Base-by-base conservation (phyloP, 129 eudicot species). In the Calendula officinalis region DNA sequence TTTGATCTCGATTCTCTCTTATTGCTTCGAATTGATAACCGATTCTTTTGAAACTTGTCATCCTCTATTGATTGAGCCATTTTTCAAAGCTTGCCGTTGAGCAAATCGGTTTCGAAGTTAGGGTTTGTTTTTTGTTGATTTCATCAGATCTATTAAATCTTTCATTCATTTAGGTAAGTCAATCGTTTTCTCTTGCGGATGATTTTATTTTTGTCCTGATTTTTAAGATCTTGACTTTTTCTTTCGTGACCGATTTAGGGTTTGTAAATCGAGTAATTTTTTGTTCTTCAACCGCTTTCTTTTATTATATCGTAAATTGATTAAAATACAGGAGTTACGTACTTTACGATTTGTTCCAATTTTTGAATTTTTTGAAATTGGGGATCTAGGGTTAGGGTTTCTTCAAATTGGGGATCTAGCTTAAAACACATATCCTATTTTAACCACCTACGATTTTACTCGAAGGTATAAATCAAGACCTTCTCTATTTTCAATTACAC, bases 11-110 rank as follows among this genome's bases (percentile, higher is more conserved):
- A 69, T 81, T 73, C 55, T 5, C 39, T 36, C 49, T 40, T 3
- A 8, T 12, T 5, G 14, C 17, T 63, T 48, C 42, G 9, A 49
- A 76, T 72, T 76, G 11, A 32, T n/a, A 14, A 4, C 50, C 16
- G 54, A 72, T 73, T 50, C 70, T 55, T 76, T 59, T 56, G 58
- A 80, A 76, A 79, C 82, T 9, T 15, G 53, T 50, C 9, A 4
- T 80, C 14, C 2, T 10, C 89, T 72, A 32, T 76, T 59, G 70
- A 76, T 83, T 46, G 72, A 73, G 73, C 54, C 75, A 61, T 60
- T 51, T 62, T 47, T 73, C 44, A 30, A 10, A 4, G 13, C 37
- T 64, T 76, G 62, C 69, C 55, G 73, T 83, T 60, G 59, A 27
- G 51, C 59, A 14, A 41, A 45, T 73, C 35, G 64, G n/a, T 49